Evolutionary conservation across 352 stramenopile species (phyloP).

Genomic region (Phytophthora sansomeana): DNA sequence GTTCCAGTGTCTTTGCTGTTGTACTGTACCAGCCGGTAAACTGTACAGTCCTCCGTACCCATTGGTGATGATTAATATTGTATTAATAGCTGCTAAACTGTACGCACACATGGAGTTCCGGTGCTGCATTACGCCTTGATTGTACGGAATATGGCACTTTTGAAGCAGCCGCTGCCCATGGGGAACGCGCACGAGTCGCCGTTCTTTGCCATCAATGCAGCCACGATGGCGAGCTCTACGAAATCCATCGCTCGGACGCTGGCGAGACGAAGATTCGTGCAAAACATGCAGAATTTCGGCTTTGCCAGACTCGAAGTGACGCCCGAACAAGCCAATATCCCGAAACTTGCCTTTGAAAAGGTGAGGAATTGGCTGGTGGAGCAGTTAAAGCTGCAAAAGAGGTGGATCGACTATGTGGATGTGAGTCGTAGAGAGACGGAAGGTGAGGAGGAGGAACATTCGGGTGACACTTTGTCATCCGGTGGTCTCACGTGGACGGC

Average conservation of each 20-base stretch:
- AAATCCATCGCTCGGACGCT: conserved; percentile 63
- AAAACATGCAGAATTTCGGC: conserved; percentile 76
- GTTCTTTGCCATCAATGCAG: conserved; percentile 70
- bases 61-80: conserved; percentile 84
- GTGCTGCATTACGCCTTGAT: conserved; percentile 75
- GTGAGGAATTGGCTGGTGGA: conserved; percentile 71
- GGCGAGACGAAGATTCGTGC: conserved; percentile 64
- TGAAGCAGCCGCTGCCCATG: conserved; percentile 62
- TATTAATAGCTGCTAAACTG: conserved; percentile 52
- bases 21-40: conserved; percentile 75
- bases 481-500: conserved; percentile 67
- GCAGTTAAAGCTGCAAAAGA: conserved; percentile 63
- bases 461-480: conserved; percentile 44
- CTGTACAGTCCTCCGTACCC: conserved; percentile 82
- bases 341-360: conserved; percentile 54
- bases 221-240: conserved; percentile 34
- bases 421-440: conserved; percentile 17
- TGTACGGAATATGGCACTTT: conserved; percentile 62
- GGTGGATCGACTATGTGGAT: conserved; percentile 82
- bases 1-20: conserved; percentile 79
- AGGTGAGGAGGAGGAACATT: neutral
- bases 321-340: conserved; percentile 66
- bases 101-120: conserved; percentile 55
- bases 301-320: conserved; percentile 80
- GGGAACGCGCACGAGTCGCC: conserved; percentile 62